phyloP scores from a whole-genome alignment of 2,329 filamentous ascomycete species.

The Epichloe uncinata region DNA sequence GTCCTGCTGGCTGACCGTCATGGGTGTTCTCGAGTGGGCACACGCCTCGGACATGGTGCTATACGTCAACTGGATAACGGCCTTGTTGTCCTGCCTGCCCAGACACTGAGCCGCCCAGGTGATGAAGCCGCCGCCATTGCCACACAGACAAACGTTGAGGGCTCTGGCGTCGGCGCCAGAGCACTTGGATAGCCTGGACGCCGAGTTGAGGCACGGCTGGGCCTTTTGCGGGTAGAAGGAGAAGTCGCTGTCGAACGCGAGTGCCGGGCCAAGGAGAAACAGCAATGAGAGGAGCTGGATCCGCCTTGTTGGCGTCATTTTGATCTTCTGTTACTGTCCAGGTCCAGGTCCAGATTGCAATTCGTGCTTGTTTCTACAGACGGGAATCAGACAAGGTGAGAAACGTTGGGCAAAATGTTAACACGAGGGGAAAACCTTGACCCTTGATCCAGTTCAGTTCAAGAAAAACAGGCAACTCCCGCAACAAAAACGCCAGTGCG shows the following conservation, averaged over 20 bases:
- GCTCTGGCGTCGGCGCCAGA: constrained; percentile 22
- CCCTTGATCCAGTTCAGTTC: too few relatives aligned
- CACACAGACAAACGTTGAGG: constrained; percentile 37
- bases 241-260: constrained; percentile 19
- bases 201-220: constrained; percentile 28
- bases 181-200: constrained; percentile 28
- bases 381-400: too few relatives aligned
- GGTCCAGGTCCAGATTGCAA: not conserved
- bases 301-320: constrained; percentile 15
- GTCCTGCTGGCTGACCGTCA: constrained; percentile 26
- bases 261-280: constrained; percentile 11
- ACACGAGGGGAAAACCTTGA: too few relatives aligned
- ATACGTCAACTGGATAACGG: constrained; percentile 30
- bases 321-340: too few relatives aligned
- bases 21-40: constrained; percentile 27
- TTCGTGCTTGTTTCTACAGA: too few relatives aligned
- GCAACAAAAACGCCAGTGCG: too few relatives aligned
- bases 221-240: constrained; percentile 19
- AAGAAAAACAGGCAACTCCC: too few relatives aligned
- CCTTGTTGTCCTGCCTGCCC: constrained; percentile 16
- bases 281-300: constrained; percentile 16
- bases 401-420: too few relatives aligned
- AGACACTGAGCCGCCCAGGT: constrained; percentile 33
- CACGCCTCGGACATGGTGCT: constrained; percentile 31
- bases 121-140: constrained; percentile 35